A percentile compares a stretch with the other conserved stretches of the same genome.
Evolutionary conservation across 768 basidiomycete species (phyloP).

Genomic region (Xerocomellus amylosporus): DNA sequence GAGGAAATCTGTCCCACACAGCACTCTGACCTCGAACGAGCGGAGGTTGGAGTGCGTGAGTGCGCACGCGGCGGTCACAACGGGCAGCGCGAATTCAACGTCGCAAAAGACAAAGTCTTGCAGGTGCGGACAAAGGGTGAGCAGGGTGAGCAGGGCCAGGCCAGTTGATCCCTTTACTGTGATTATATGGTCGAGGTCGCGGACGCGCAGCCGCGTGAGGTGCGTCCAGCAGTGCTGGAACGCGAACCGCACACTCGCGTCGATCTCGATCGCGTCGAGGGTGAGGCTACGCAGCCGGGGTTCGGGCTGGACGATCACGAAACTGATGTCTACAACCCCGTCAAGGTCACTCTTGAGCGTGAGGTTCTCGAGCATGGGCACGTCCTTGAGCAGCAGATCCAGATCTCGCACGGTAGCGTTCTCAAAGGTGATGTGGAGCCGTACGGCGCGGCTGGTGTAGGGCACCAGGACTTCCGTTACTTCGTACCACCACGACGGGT

Average conservation of each 20-base stretch:
- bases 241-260: no score
- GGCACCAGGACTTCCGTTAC: conserved; percentile 23
- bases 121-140: conserved; percentile 20
- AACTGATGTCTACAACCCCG: no score
- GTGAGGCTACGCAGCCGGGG: no score
- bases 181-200: no score
- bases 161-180: no score
- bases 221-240: no score
- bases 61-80: not conserved
- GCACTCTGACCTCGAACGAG: no score
- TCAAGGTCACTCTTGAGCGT: not conserved
- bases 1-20: no score
- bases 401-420: conserved; percentile 9
- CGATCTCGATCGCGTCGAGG: no score
- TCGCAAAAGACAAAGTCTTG: conserved; percentile 7
- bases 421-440: conserved; percentile 13
- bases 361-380: conserved; percentile 19
- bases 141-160: conserved; percentile 9
- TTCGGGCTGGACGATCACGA: no score
- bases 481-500: conserved; percentile 22
- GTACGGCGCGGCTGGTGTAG: conserved; percentile 12
- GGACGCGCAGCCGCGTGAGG: no score
- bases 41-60: conserved; percentile 9
- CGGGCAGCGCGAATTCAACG: conserved; percentile 1
- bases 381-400: conserved; percentile 15